A percentile compares a stretch with the other conserved stretches of the same genome.
phyloP scores from a whole-genome alignment of 2,329 filamentous ascomycete species.

The Metarhizium robertsii region DNA sequence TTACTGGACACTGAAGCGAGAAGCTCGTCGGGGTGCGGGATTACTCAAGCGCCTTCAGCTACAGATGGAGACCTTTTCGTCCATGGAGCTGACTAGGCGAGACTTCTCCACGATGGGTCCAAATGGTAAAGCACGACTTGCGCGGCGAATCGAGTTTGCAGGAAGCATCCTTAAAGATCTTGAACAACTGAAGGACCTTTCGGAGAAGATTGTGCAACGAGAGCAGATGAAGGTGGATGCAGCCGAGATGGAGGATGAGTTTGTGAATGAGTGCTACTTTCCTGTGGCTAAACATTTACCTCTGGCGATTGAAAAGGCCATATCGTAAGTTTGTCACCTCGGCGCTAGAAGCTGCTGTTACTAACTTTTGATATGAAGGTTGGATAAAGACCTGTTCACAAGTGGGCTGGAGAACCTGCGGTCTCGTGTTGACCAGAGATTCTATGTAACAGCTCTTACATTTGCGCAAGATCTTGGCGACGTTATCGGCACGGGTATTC shows the following conservation, averaged over 20 bases:
- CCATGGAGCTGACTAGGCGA: slow-evolving; percentile 90
- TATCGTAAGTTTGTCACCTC: slow-evolving; percentile 54
- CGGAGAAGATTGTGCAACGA: slow-evolving; percentile 61
- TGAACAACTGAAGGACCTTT: slow-evolving; percentile 61
- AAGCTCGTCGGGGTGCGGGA: slow-evolving; percentile 82
- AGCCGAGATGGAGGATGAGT: slow-evolving; percentile 63
- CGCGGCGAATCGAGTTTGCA: slow-evolving; percentile 82
- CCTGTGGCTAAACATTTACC: slow-evolving; percentile 69
- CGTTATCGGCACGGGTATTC: slow-evolving; percentile 44
- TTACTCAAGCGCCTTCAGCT: slow-evolving; percentile 87
- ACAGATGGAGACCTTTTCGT: slow-evolving; percentile 93
- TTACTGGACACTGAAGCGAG: slow-evolving; percentile 96
- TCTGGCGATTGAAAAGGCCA: slow-evolving; percentile 71
- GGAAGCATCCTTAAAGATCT: slow-evolving; percentile 67
- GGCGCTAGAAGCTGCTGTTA: not conserved
- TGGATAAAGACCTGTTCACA: slow-evolving; percentile 55
- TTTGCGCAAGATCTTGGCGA: slow-evolving; percentile 50
- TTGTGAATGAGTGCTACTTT: slow-evolving; percentile 87
- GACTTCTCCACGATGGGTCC: slow-evolving; percentile 95
- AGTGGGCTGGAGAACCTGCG: slow-evolving; percentile 41
- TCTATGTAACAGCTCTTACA: slow-evolving; percentile 47
- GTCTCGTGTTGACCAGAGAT: slow-evolving; percentile 41
- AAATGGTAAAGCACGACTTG: slow-evolving; percentile 66
- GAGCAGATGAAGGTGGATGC: slow-evolving; percentile 72
- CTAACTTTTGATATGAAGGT: slow-evolving; percentile 35